Evolutionary conservation across 148 eudicot species (phyloP), one percentile per base, ranked within the genome.

Genomic region (Diospyros kaki): DNA sequence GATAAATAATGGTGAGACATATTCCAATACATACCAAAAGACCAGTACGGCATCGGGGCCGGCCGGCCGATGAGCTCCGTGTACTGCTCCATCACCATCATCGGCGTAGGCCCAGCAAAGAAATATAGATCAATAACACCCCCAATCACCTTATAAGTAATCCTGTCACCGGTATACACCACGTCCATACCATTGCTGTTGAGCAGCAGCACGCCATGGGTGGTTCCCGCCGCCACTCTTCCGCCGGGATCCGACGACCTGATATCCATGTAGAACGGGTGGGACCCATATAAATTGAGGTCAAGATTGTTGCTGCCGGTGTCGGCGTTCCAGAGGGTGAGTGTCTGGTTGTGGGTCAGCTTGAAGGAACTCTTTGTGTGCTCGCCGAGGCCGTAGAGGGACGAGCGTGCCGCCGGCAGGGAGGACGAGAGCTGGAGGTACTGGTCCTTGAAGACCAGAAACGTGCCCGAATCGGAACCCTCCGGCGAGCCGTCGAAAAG

Each of bases 121-220:
- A 91, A 61, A 44, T 91, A 90, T 58, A 94, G 48, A 80, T 94
- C 98, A 63, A 91, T 46, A 48, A 91, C 54, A 2, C 98, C 97
- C 7, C 97, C 98, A 73, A 94, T 94, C 6, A 85, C 90, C 84
- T 89, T 91, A 74, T 83, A 94, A 50, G 89, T 91, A 45, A 94
- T 81, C 71, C 75, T 58, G 75, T 92, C 93, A 10, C 97, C 98
- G 0, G 43, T 81, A 39, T 94, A 94, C 64, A 74, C 87, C 68
- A 94, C 69, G 62, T 94, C 98, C 98, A 94, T 94, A 2, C 97
- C 98, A 83, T 94, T 90, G 43, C 92, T 94, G 66, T 90, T 94
- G 77, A 90, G 40, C 77, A 91, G 55, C 85, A 92, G 18, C 17
- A 94, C 93, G 2, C 93, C 93, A 63, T 94, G 93, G 14, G 87